phyloP scores from a whole-genome alignment of 192 early-diverging fungal species.

The Oehlia diaphana region DNA sequence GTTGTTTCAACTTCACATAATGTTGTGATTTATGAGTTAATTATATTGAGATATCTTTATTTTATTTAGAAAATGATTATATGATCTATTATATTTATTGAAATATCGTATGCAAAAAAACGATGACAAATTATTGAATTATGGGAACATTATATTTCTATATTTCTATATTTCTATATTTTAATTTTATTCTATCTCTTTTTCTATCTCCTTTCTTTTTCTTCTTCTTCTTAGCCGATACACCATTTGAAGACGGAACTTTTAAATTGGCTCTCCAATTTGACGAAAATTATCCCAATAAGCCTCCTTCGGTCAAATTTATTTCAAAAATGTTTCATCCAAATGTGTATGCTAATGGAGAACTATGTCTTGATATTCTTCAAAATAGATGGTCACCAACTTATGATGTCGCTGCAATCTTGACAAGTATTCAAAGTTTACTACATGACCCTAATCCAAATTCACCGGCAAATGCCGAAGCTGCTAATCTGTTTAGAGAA shows the following conservation, averaged over 20 bases:
- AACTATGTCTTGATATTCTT: constrained; percentile 96
- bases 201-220: background rate
- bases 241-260: constrained; percentile 97
- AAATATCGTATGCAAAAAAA: too few species aligned
- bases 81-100: background rate
- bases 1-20: background rate
- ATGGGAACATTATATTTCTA: too few species aligned
- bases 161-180: background rate
- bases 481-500: constrained; percentile 90
- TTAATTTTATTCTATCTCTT: background rate
- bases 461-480: constrained; percentile 95
- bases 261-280: constrained; percentile 94
- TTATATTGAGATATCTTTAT: too few species aligned
- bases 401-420: constrained; percentile 89
- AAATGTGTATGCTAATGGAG: constrained; percentile 96
- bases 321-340: constrained; percentile 97
- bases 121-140: too few species aligned
- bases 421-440: constrained; percentile 94
- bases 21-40: too few species aligned
- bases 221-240: constrained; percentile 36
- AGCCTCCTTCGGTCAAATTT: constrained; percentile 94
- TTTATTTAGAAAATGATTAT: too few species aligned
- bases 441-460: constrained; percentile 97
- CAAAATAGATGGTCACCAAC: constrained; percentile 99
- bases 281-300: constrained; percentile 98